These are phyloP conservation scores for Adansonia madagascariensis DNA, from an alignment of 441 rosid genomes.

Conservation along the genomic window DNA sequence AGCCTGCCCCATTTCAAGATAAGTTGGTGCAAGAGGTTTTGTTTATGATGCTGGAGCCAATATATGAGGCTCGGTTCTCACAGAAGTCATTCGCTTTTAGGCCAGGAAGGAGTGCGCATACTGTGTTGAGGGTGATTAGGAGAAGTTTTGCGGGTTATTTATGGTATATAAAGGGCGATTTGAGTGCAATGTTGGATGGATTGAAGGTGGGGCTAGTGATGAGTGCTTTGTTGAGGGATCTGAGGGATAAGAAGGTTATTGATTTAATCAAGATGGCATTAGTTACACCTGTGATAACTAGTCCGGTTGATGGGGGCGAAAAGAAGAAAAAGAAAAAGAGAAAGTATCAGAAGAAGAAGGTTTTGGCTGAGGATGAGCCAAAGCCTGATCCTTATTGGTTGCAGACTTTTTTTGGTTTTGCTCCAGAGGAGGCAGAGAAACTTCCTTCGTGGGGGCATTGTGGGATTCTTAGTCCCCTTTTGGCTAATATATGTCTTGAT, in stretches of 20 bases:
- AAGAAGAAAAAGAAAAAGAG: conserved; percentile 77
- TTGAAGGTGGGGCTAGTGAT: conserved; percentile 82
- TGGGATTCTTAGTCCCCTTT: conserved; percentile 85
- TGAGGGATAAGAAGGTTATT: conserved; percentile 88
- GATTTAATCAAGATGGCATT: conserved; percentile 79
- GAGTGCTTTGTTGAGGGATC: conserved; percentile 84
- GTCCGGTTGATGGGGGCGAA: conserved; percentile 46
- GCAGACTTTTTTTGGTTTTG: conserved; percentile 90
- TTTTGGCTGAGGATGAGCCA: conserved; percentile 92
- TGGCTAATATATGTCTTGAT: conserved; percentile 84
- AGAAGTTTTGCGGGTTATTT: conserved; percentile 89
- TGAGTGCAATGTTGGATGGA: conserved; percentile 88
- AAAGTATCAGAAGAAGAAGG: conserved; percentile 88
- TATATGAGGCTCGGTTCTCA: conserved; percentile 83
- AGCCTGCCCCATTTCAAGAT: conserved; percentile 86
- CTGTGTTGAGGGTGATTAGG: conserved; percentile 80
- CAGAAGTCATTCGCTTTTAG: conserved; percentile 86
- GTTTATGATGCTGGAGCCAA: conserved; percentile 81
- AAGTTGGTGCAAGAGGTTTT: conserved; percentile 89
- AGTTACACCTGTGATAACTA: conserved; percentile 79
- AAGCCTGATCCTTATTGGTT: conserved; percentile 98
- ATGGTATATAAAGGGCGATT: conserved; percentile 89
- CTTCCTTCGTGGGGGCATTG: conserved; percentile 93
- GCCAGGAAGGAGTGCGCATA: conserved; percentile 88
- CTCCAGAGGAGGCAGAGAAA: conserved; percentile 94